Evolutionary conservation across 192 early-diverging fungal species (phyloP), one percentile per base, ranked within the genome.

Genomic region (Linnemannia elongata): DNA sequence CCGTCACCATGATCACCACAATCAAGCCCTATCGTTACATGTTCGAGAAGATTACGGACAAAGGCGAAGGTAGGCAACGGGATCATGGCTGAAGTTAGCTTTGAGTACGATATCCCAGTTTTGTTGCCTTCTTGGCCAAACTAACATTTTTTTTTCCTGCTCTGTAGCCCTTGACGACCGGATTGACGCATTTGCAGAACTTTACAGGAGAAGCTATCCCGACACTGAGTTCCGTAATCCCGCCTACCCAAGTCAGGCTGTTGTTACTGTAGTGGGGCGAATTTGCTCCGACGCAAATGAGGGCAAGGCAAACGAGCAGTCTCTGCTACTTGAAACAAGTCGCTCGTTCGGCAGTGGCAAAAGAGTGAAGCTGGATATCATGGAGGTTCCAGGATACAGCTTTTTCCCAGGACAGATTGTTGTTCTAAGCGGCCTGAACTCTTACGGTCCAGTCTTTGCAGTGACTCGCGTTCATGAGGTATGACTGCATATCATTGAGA

Each of bases 331-430:
- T 20, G 97, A 98, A 85, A 91, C 97, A n/a, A 97, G 95, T 39
- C 90, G 95, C 27, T 87, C 88, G 8, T 88, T 97, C 55, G 97
- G 97, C 6, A 90, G 90, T 63, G 97, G 97, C 0, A 78, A 85
- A 6, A 92, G 97, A 38, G 90, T 96, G 0, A 89, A 89, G 36
- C 82, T 99, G 68, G 91, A 94, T 72, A 80, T 97, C 12, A 88
- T 83, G 15, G 78, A 90, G 38, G 57, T 95, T 30, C 69, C 92
- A 15, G 88, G 90, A n/a, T 95, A 92, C 81, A 83, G 92, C 47
- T 90, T 99, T 36, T 99, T 99, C 79, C 97, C 97, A 4, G 98
- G 98, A 36, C 97, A 98, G 77, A 89, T 97, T 66, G 90, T 97
- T 35, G 96, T 93, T 4, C 78, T 97, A 7, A 89, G 93, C 63